Evolutionary conservation across 306 rosid genomes (phyloP), one percentile per base, ranked within the genome.

Genomic region (Crataegus laevigata): DNA sequence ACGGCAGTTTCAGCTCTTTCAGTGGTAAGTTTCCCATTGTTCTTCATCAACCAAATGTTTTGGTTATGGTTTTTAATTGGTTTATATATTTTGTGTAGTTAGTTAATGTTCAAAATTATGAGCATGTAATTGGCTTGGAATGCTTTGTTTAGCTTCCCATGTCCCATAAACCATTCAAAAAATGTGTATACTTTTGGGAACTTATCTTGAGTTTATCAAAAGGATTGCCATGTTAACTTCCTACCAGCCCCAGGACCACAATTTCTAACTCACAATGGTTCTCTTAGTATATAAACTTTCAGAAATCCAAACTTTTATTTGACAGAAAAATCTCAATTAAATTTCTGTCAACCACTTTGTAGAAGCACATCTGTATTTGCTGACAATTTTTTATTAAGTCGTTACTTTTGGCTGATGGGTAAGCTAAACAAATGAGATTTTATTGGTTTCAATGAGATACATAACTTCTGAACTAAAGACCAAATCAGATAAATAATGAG

Each of bases 1-100:
- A 87, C 98, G 0, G 97, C 96, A 24, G 70, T 81, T 72, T 77
- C 86, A 54, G 93, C 98, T 70, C 93, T 94, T 65, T 94, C 97
- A 0, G 90, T 90, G 91, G 98, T 90, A 75, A 61, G 42, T 78
- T 63, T 72, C 17, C 60, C 50, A 32, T 52, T 15, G 32, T 36
- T 51, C 26, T 78, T 28, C 24, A 28, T 40, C 65, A 25, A 8
- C 51, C 47, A 73, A 10, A 10, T 30, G 30, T 28, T 26, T 24
- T 69, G 45, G 32, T 34, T 30, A 5, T 19, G 8, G 19, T 18
- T 62, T 52, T 30, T 45, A 43, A 6, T 75, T 57, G 73, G 40
- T 76, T 54, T 57, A 14, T 60, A 17, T 29, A 34, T 36, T 67
- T 54, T 55, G 36, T 22, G 47, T 38, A 38, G 43, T 38, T 75